A percentile compares a stretch with the other conserved stretches of the same genome.
phyloP scores from a whole-genome alignment of 441 rosid species.

The Corymbia calophylla region DNA sequence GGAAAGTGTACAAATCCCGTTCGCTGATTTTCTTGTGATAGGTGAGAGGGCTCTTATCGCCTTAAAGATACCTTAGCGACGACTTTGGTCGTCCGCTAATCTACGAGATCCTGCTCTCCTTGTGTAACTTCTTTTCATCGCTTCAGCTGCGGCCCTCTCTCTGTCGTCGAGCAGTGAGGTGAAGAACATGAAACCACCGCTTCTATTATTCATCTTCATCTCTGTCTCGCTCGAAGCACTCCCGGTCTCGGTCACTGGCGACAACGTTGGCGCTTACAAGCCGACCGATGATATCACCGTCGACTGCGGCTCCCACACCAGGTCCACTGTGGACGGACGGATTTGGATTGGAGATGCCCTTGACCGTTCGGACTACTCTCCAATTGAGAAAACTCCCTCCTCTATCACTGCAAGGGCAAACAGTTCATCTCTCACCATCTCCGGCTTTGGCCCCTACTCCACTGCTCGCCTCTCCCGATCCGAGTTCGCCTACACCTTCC shows the following conservation, averaged over 20 bases:
- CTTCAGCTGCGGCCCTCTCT: not conserved
- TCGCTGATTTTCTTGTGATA: accelerated
- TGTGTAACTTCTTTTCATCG: not conserved
- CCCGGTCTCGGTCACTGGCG: accelerated
- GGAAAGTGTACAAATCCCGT: not conserved
- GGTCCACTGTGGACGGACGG: accelerated
- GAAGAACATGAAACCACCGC: not conserved
- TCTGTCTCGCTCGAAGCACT: not conserved
- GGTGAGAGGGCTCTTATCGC: no score
- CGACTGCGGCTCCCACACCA: not conserved
- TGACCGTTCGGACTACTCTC: accelerated
- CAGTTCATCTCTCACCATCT: accelerated
- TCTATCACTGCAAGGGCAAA: accelerated
- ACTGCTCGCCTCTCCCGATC: not conserved
- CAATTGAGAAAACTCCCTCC: not conserved
- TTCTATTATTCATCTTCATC: not conserved
- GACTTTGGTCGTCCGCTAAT: not conserved
- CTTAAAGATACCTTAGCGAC: not conserved
- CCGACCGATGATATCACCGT: not conserved
- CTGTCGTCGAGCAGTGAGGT: not conserved
- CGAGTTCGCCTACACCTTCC: not conserved
- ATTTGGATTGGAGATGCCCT: not conserved
- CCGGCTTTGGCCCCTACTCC: accelerated
- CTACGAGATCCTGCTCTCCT: not conserved
- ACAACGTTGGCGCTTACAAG: accelerated